Evolutionary conservation across 805 yeast genomes (phyloP).

Genomic region (Candida vaughaniae): DNA sequence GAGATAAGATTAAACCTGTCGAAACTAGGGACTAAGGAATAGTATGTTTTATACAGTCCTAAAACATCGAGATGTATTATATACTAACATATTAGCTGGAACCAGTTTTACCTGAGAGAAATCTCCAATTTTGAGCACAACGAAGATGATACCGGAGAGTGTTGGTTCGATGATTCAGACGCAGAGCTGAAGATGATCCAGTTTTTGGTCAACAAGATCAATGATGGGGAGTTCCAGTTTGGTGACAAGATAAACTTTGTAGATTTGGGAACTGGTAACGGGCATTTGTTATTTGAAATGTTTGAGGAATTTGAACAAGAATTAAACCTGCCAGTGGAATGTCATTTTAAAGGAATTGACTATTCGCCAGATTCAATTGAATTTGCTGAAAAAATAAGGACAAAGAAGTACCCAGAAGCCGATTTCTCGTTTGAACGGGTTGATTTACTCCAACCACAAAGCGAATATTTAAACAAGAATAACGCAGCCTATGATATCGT

Average conservation of each 20-base stretch:
- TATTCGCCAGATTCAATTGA: slow-evolving; percentile 78
- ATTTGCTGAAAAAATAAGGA: slow-evolving; percentile 65
- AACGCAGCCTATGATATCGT: slow-evolving; percentile 63
- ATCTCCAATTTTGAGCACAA: slow-evolving; percentile 68
- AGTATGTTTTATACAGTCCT: no score
- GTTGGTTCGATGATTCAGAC: slow-evolving; percentile 95
- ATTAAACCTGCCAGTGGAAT: slow-evolving; percentile 12
- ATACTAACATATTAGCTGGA: slow-evolving; percentile 61
- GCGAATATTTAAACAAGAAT: slow-evolving; percentile 35
- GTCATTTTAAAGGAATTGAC: slow-evolving; percentile 63
- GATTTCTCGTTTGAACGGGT: slow-evolving; percentile 59
- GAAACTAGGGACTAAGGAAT: slow-evolving; percentile 80
- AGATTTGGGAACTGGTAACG: slow-evolving; percentile 96
- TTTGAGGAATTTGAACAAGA: slow-evolving; percentile 58
- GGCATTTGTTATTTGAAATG: slow-evolving; percentile 77
- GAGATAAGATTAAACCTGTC: slow-evolving; percentile 64
- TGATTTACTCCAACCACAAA: slow-evolving; percentile 56
- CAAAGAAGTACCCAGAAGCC: slow-evolving; percentile 29
- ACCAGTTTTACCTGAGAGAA: slow-evolving; percentile 77
- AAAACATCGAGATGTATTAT: no score
- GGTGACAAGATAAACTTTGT: slow-evolving; percentile 43
- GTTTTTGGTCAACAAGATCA: slow-evolving; percentile 56
- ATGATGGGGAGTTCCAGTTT: slow-evolving; percentile 20
- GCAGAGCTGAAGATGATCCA: slow-evolving; percentile 85
- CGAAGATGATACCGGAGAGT: slow-evolving; percentile 86